These are phyloP conservation scores for Volutella citrinella DNA, from an alignment of 2,329 filamentous ascomycete genomes.

Conservation along the genomic window DNA sequence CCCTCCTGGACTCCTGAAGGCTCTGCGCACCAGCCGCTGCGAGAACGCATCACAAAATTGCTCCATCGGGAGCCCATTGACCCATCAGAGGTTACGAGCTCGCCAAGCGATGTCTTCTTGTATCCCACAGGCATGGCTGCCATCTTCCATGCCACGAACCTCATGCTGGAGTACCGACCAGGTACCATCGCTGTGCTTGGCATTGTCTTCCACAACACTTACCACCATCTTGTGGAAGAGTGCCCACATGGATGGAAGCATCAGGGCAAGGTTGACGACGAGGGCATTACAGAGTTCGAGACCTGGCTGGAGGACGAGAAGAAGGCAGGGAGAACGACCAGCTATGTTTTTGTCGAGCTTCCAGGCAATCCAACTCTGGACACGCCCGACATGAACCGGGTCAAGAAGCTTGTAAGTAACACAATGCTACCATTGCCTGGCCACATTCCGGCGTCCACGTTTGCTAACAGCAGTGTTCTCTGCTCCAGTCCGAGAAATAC, in stretches of 20 bases:
- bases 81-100: conserved; percentile 21
- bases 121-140: conserved; percentile 54
- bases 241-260: conserved; percentile 42
- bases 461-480: neutral
- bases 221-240: conserved; percentile 45
- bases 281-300: conserved; percentile 43
- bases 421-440: neutral
- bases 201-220: conserved; percentile 49
- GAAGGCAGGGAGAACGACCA: conserved; percentile 35
- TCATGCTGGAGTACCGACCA: conserved; percentile 32
- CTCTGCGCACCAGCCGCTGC: conserved; percentile 35
- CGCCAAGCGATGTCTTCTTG: conserved; percentile 44
- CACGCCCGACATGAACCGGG: conserved; percentile 30
- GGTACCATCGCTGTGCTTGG: conserved; percentile 44
- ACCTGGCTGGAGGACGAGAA: conserved; percentile 40
- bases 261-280: conserved; percentile 41
- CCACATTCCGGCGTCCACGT: neutral
- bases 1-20: conserved; percentile 39
- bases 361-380: conserved; percentile 36
- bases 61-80: conserved; percentile 39
- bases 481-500: conserved; percentile 36
- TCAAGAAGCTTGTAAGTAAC: conserved; percentile 39
- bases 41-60: conserved; percentile 39
- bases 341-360: conserved; percentile 47
- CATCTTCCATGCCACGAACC: conserved; percentile 42